Base-by-base conservation (phyloP, 108 stramenopile genomes). In the Fragilaria crotonensis region DNA sequence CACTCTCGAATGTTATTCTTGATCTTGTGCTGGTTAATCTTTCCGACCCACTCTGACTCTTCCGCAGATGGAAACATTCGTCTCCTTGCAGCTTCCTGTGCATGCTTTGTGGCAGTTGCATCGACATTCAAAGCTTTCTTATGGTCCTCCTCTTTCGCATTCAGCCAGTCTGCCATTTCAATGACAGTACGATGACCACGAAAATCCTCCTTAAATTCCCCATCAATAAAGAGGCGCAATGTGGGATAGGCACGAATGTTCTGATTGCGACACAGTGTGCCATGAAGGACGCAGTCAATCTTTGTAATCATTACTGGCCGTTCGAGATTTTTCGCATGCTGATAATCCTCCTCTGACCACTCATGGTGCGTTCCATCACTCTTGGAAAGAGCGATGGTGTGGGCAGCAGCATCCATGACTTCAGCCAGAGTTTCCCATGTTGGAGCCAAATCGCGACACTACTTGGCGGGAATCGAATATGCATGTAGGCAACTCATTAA, bases 221-320 rank as follows among this genome's bases (percentile, higher is more conserved):
- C 87, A 51, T 84, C 72, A 20, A 81, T 68, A 73, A 95, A 98
- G 59, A 95, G 76, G 30, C 92, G 76, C 25, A 98, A 56, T 0
- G 94, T 93, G 3, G 97, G 97, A 64, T 95, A 98, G 9, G 95
- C 95, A 21, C 76, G 75, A 51, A 98, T 86, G 17, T 63, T 57
- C 47, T 89, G 75, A 44, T 71, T 27, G 2, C 59, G 28, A 64
- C 97, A 98, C 21, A 96, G 59, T 7, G 75, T 73, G 0, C 44
- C 41, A 55, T 95, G 81, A 30, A 61, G 68, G 21, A 96, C 95
- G 71, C 97, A 98, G 77, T 98, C 97, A 30, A 83, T 31, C 45
- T 59, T 59, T 2, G 45, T 45, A 3, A 59, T 26, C n/a, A 59
- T 22, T 2, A 59, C 58, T 17, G 58, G 58, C 23, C 27, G 22